phyloP scores from a whole-genome alignment of 2,329 filamentous ascomycete species.

The Ploettnerulaceae sp. region DNA sequence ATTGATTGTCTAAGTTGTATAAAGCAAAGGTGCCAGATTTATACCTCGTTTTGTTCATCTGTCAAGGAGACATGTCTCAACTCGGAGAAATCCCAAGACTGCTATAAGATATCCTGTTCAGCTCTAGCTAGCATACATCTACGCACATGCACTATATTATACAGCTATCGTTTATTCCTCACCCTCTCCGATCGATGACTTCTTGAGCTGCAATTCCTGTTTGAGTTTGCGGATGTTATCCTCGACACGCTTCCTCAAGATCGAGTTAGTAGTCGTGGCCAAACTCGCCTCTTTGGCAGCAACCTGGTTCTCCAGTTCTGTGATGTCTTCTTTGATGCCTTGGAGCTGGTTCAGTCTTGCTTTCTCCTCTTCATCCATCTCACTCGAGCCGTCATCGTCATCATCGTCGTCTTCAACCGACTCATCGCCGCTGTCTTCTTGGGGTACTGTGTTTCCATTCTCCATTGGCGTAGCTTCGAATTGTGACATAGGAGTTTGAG shows the following conservation, averaged over 20 bases:
- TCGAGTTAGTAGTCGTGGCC: constrained; percentile 41
- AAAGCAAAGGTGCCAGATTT: not conserved
- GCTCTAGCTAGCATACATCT: too few species aligned
- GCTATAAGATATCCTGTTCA: not conserved
- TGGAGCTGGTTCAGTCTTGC: constrained; percentile 43
- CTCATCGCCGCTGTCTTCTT: constrained; percentile 37
- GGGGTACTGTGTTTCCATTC: constrained; percentile 21
- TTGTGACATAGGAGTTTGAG: constrained; percentile 31
- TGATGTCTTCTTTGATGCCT: constrained; percentile 48
- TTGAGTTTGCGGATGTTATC: constrained; percentile 46
- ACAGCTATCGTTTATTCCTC: too few species aligned
- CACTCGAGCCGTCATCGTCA: constrained; percentile 38
- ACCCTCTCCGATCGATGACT: constrained; percentile 36
- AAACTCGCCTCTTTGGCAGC: constrained; percentile 39
- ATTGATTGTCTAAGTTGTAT: too few species aligned
- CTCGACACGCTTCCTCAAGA: constrained; percentile 46
- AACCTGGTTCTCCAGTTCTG: constrained; percentile 48
- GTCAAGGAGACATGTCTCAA: not conserved
- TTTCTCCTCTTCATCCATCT: constrained; percentile 48
- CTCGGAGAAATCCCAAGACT: not conserved
- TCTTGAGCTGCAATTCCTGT: constrained; percentile 50
- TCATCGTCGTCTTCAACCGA: constrained; percentile 43
- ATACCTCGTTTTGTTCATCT: not conserved
- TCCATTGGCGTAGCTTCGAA: constrained; percentile 26
- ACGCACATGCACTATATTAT: too few species aligned